Evolutionary conservation across 768 basidiomycete genomes (phyloP).

Genomic region (Kwoniella sp.): DNA sequence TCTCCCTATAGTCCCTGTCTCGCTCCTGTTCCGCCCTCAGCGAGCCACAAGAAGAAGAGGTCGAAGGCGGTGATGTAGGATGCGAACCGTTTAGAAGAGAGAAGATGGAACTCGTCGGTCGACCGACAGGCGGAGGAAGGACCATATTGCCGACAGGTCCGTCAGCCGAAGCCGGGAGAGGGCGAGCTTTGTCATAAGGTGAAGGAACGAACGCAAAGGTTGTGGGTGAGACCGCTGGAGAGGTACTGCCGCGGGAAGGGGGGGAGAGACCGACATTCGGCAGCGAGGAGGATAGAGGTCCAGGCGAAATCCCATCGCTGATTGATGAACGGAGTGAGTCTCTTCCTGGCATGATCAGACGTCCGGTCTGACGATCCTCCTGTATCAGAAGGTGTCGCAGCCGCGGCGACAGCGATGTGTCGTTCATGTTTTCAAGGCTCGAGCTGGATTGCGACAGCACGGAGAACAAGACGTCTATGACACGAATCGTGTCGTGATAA

Average conservation of each 20-base stretch:
- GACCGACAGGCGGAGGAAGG: conserved; percentile 2
- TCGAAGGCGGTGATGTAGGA: conserved; percentile 18
- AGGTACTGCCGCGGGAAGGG: not conserved
- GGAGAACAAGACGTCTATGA: not conserved
- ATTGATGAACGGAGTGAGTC: conserved; percentile 1
- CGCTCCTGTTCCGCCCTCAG: conserved; percentile 7
- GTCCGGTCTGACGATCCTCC: conserved; percentile 33
- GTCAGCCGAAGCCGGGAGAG: not conserved
- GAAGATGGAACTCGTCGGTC: conserved; percentile 26
- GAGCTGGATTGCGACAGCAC: not conserved
- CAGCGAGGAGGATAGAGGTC: conserved; percentile 1
- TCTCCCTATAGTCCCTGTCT: conserved; percentile 1
- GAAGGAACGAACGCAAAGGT: conserved; percentile 19
- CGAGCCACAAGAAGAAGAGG: conserved; percentile 20
- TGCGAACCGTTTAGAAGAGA: conserved; percentile 25
- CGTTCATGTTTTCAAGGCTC: conserved; percentile 12
- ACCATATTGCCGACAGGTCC: not conserved
- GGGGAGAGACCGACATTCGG: not conserved
- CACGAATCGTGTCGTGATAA: not conserved
- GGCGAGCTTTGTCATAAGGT: not conserved
- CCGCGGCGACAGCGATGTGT: conserved; percentile 28
- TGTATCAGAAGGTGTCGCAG: conserved; percentile 42
- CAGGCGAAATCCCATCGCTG: conserved; percentile 8
- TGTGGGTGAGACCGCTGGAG: conserved; percentile 23
- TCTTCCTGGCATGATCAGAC: conserved; percentile 23